Base-by-base conservation (phyloP, 257 asterid genomes). In the Nicotiana knightiana region DNA sequence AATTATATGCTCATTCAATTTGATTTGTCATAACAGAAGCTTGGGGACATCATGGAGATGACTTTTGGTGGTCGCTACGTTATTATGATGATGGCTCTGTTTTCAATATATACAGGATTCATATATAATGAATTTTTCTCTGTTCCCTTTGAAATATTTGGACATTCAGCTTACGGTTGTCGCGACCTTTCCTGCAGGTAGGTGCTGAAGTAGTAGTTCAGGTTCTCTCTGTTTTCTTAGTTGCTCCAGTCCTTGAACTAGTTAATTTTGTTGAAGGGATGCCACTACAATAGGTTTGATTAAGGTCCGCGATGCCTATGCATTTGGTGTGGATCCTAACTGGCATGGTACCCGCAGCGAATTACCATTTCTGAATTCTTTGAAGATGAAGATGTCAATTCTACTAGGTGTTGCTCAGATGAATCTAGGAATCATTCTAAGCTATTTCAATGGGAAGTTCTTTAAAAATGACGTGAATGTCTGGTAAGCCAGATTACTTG, bases 301-400 rank as follows among this genome's bases (percentile, higher is more conserved):
- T 75, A 89, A 85, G 87, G 91, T 86, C 68, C 93, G 81, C 32
- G 84, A 79, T 78, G 86, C 93, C 70, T 91, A 91, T 82, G 91
- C 94, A 70, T 91, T 91, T 59, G 94, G 94, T 76, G 88, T 91
- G 81, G 94, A 91, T 85, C 94, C 94, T 82, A 87, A 81, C 82
- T 91, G 94, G 94, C 94, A 84, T 82, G 94, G 92, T 68, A 79
- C 86, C 81, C 94, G 93, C 81, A 91, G 91, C 39, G 94, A 91
- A 85, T 85, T 91, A 83, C 94, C 94, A 11, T 89, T 91, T 82
- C 92, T 91, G 76, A 91, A 91, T 84, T 91, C 94, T 39, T 85
- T 91, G 90, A 91, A 91, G 88, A 89, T 91, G 94, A 91, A 91
- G 87, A 91, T 91, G 93, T 91, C 94, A 46, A 91, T 91, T 86